Base-by-base conservation (phyloP, 2,329 filamentous ascomycete species). In the Fusarium illudens region DNA sequence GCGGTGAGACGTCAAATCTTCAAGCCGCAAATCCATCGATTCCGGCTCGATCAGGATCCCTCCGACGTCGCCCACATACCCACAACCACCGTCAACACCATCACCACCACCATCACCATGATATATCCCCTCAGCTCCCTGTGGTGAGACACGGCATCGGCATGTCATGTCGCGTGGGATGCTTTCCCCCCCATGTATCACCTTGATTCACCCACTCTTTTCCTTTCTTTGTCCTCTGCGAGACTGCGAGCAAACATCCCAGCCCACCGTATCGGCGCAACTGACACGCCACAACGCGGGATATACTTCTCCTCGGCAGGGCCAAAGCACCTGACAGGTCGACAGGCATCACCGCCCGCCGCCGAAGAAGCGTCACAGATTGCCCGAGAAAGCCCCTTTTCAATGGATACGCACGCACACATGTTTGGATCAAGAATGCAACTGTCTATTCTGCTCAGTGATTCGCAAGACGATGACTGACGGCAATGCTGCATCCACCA, bases 371-470 rank as follows among this genome's bases (percentile, higher is more conserved):
- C 27, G 6, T 29, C 29, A 20, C 25, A 36, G 51, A 36, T 46
- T 46, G 25, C 13, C 65, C 65, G 48, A 65, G 39, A 65, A 33
- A 42, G 65, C 39, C 62, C 65, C 62, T 68, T 36, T 58, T 51
- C 34, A 56, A 34, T 49, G 62, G 42, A 25, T 30, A 56, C 37
- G 17, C 17, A 29, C 37, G 11, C 19, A 42, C 6, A 11, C 37
- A 42, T 2, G 39, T 48, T 58, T 53, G 34, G 22, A 50, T 53
- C 32, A 58, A 62, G 30, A 66, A 49, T 44, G 27, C 50, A 63
- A 62, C 15, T 29, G 42, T 68, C 65, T 68, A 65, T 68, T 68
- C 34, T 65, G 57, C 65, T 33, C n/a, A n/a, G n/a, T n/a, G 11
- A 19, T 46, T 48, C 32, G 60, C 56, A 62, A 58, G 62, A 62